A percentile compares a stretch with the other conserved stretches of the same genome.
These are phyloP conservation scores for Mycotypha africana DNA, from an alignment of 371 early-diverging fungal species.

Conservation along the genomic window DNA sequence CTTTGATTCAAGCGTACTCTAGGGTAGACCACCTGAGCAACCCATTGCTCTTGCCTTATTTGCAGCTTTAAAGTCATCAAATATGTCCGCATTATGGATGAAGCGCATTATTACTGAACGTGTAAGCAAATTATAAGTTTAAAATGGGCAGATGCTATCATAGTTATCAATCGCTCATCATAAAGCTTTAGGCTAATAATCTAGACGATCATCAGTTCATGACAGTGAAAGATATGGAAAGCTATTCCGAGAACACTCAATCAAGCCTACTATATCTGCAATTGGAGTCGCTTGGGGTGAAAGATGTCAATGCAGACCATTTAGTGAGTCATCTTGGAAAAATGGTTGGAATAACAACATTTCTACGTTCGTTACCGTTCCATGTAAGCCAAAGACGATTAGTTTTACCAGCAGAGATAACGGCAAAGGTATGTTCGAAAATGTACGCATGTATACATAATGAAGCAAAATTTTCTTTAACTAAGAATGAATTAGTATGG, in stretches of 20 bases:
- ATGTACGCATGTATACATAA: too few relatives aligned
- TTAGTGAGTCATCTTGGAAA: constrained; percentile 89
- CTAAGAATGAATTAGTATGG: constrained; percentile 41
- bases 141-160: background rate
- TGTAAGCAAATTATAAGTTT: constrained; percentile 22
- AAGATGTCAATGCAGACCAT: constrained; percentile 83
- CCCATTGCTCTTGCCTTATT: constrained; percentile 58
- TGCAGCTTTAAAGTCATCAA: constrained; percentile 40
- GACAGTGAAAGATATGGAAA: constrained; percentile 76
- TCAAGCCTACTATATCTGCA: constrained; percentile 83
- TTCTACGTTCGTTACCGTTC: constrained; percentile 67
- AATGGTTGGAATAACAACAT: constrained; percentile 75
- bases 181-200: constrained; percentile 46
- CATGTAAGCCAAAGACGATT: constrained; percentile 61
- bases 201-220: constrained; percentile 65
- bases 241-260: constrained; percentile 83
- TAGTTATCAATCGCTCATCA: too few relatives aligned
- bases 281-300: constrained; percentile 79
- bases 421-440: constrained; percentile 81
- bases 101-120: constrained; percentile 72
- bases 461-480: background rate
- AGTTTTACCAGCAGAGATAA: constrained; percentile 68
- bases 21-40: constrained; percentile 72
- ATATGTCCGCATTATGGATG: constrained; percentile 62
- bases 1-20: too few relatives aligned